Conservation (phyloP, 345 rosid genomes). For the Citrus trifoliata region DNA sequence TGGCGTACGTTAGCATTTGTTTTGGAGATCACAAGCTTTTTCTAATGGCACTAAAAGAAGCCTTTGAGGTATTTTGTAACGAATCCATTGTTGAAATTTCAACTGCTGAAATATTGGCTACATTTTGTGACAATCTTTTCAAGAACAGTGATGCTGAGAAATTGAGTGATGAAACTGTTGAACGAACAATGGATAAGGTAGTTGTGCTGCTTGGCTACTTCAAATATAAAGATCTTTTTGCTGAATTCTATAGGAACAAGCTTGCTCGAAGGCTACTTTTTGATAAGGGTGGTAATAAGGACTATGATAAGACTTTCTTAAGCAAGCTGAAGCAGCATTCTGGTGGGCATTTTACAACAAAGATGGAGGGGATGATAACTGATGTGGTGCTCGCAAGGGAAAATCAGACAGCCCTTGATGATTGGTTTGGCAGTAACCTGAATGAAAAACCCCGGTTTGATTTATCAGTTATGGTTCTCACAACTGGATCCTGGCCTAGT, state of each 20-base stretch:
- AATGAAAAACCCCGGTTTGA: conserved; percentile 47
- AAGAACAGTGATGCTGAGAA: conserved; percentile 38
- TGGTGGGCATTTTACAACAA: conserved; percentile 66
- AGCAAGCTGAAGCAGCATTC: conserved; percentile 49
- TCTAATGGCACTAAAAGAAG: conserved; percentile 40
- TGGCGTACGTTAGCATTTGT: conserved; percentile 32
- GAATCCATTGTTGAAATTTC: conserved; percentile 31
- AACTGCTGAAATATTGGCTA: conserved; percentile 37
- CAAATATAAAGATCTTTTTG: conserved; percentile 34
- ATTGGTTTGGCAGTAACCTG: conserved; percentile 42
- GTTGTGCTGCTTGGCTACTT: conserved; percentile 35
- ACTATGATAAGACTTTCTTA: not conserved
- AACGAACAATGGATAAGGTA: conserved; percentile 38
- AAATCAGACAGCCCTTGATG: conserved; percentile 53
- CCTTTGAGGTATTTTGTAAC: conserved; percentile 38
- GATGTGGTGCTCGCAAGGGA: conserved; percentile 67
- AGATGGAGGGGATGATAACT: conserved; percentile 78
- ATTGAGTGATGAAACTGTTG: conserved; percentile 43
- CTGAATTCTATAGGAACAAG: conserved; percentile 56
- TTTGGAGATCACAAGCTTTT: conserved; percentile 34
- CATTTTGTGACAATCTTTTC: conserved; percentile 39
- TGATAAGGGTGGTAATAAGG: conserved; percentile 9
- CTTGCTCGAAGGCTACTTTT: conserved; percentile 53
- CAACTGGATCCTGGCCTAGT: conserved; percentile 78
- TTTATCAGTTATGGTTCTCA: conserved; percentile 56